Percentiles rank a stretch among this genome's conserved stretches.
These are phyloP conservation scores for Actinomucor elegans DNA, from an alignment of 371 early-diverging fungal genomes.

Conservation along the genomic window DNA sequence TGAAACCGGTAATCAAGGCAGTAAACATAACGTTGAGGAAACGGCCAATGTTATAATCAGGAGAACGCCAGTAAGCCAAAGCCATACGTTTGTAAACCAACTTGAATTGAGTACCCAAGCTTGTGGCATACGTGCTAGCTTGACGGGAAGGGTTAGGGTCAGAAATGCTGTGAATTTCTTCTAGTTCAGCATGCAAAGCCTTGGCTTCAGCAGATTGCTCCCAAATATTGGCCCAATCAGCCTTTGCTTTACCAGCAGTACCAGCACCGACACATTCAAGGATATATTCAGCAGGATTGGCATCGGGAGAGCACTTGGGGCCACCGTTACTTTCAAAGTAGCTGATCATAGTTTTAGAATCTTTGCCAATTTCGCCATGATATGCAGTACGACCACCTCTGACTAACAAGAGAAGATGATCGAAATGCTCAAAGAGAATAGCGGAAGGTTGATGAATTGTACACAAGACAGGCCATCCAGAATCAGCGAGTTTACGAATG, in stretches of 20 bases:
- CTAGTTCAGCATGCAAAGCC: slow-evolving; percentile 33
- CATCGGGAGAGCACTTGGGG: slow-evolving; percentile 54
- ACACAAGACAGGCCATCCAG: slow-evolving; percentile 69
- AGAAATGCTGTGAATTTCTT: slow-evolving; percentile 25
- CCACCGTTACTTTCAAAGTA: slow-evolving; percentile 71
- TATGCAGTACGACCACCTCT: slow-evolving; percentile 82
- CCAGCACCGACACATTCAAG: slow-evolving; percentile 67
- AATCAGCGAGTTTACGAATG: slow-evolving; percentile 69
- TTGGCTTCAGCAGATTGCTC: slow-evolving; percentile 45
- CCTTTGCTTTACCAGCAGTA: slow-evolving; percentile 55
- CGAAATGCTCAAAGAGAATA: slow-evolving; percentile 79
- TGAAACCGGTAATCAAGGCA: slow-evolving; percentile 70
- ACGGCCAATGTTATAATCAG: slow-evolving; percentile 68
- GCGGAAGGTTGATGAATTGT: slow-evolving; percentile 90
- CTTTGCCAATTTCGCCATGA: slow-evolving; percentile 72
- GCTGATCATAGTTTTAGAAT: slow-evolving; percentile 50
- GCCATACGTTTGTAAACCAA: slow-evolving; percentile 64
- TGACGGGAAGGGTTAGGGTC: slow-evolving; percentile 24
- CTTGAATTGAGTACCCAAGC: slow-evolving; percentile 41
- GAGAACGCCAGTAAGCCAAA: slow-evolving; percentile 64
- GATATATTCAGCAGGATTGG: slow-evolving; percentile 77
- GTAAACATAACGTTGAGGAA: slow-evolving; percentile 48
- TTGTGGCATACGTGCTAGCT: slow-evolving; percentile 28
- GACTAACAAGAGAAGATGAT: slow-evolving; percentile 74
- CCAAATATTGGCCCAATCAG: slow-evolving; percentile 69